Base-by-base conservation (phyloP, 306 rosid species). In the Acacia confusa region DNA sequence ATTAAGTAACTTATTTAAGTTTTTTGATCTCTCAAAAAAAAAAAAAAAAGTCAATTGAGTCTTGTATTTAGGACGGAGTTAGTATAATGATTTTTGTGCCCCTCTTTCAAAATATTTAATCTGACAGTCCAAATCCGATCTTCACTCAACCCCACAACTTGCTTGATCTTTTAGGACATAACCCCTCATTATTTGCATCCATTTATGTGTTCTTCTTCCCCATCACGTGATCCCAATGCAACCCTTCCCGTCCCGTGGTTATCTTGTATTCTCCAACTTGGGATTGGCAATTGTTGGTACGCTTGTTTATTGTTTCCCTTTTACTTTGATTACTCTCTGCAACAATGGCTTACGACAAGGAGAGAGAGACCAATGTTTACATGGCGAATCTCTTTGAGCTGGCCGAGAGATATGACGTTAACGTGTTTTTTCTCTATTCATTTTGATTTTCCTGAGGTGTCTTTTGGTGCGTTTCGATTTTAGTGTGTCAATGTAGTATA, bases 361-460 rank as follows among this genome's bases (percentile, higher is more conserved):
- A 94, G 92, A 88, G 98, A 90, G 98, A 92, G 77, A 90, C 97
- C 71, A 94, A 91, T 83, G 97, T 94, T 74, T 94, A 94, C 91
- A 40, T 91, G 94, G 97, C 97, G 86, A 94, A 94, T 81, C 98
- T 94, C 61, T 88, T 97, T 38, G 97, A 92, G 68, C 98, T 92
- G 82, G 98, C 98, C 64, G 98, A 94, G 83, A 92, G 98, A 82
- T 94, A 94, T 63, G 98, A 94, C 76, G 97, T 97, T 86, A 17
- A 32, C 27, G 2, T 0, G 3, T 45, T 15, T 20, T 48, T 24
- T 36, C 63, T 36, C 38, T 25, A 0, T 20, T 19, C 68, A 27
- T 47, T 47, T 22, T 47, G 40, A 25, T 22, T 63, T 3, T 63
- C 36, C 64, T 40, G 67, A n/a, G 52, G 50, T 53, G 65, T 43